Conservation (phyloP, 108 stramenopile species). For the Conticribra weissflogii region DNA sequence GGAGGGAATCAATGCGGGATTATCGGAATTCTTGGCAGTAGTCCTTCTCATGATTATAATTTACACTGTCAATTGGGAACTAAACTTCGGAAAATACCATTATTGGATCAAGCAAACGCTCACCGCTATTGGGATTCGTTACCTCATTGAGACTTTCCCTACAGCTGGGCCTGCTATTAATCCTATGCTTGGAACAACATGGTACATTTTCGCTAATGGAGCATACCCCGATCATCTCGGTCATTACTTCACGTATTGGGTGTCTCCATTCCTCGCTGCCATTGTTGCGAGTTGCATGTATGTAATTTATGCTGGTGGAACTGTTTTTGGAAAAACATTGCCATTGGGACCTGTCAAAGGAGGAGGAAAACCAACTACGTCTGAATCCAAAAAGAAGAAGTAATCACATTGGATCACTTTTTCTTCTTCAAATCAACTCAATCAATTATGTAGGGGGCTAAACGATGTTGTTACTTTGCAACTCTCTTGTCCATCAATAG, state of each 20-base stretch:
- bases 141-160: constrained; percentile 84
- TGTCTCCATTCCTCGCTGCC: constrained; percentile 67
- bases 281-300: constrained; percentile 71
- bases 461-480: background rate
- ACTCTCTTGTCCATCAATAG: too few species aligned
- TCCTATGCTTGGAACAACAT: constrained; percentile 88
- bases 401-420: constrained; percentile 6
- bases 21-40: constrained; percentile 77
- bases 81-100: constrained; percentile 84
- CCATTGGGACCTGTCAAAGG: constrained; percentile 80
- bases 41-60: constrained; percentile 75
- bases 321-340: constrained; percentile 68
- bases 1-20: constrained; percentile 59
- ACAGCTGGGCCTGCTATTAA: constrained; percentile 89
- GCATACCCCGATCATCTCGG: constrained; percentile 59
- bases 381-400: constrained; percentile 56
- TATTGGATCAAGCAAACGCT: constrained; percentile 89
- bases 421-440: background rate
- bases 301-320: constrained; percentile 77
- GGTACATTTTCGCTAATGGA: constrained; percentile 73
- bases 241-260: constrained; percentile 90
- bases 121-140: constrained; percentile 84
- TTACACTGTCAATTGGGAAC: constrained; percentile 84
- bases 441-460: background rate
- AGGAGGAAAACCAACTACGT: constrained; percentile 10